Base-by-base conservation (phyloP, 2,329 filamentous ascomycete species). In the Nigrospora sphaerica region DNA sequence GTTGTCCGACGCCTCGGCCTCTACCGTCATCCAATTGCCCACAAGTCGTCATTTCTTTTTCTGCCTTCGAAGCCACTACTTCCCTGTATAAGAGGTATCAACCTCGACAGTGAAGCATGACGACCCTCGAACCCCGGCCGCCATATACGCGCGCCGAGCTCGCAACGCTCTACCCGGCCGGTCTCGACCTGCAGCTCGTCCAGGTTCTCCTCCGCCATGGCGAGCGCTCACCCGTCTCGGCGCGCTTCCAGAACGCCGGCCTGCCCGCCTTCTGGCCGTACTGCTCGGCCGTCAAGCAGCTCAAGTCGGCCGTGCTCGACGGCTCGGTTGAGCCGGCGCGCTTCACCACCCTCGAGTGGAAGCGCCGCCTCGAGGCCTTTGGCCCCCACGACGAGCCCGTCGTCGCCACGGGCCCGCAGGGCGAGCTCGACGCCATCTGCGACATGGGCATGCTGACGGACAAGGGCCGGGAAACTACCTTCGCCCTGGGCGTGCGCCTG, bases 131-230 rank as follows among this genome's bases (percentile, higher is more conserved):
- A 39, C 88, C 88, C 42, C 81, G 88, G 47, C 72, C 78, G 47
- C 81, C 88, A 0, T 97, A 97, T 70, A 83, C 85, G 39, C 71
- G 83, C 54, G 83, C 88, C 49, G 91, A 97, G 75, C 80, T 97
- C 42, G 73, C 77, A 38, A 72, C 74, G 58, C 82, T 97, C 49
- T 98, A 96, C 69, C 93, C 93, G 1, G 69, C 81, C 46, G 73
- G 78, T 39, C 75, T 98, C 49, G 78, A 92, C 63, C 80, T 98
- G 33, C 86, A 93, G 63, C 81, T 93, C 49, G 93, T 97, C 42
- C 93, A 98, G 70, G 77, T 97, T 57, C 78, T 90, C 52, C 78
- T 90, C 58, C 83, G 86, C 48, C 86, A 91, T 67, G 86, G 86
- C 68, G 80, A 84, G 71, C 84, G 92, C 48, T 92, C 85, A 9